Conservation (phyloP, 2,329 filamentous ascomycete species). For the Scytalidium lignicola region DNA sequence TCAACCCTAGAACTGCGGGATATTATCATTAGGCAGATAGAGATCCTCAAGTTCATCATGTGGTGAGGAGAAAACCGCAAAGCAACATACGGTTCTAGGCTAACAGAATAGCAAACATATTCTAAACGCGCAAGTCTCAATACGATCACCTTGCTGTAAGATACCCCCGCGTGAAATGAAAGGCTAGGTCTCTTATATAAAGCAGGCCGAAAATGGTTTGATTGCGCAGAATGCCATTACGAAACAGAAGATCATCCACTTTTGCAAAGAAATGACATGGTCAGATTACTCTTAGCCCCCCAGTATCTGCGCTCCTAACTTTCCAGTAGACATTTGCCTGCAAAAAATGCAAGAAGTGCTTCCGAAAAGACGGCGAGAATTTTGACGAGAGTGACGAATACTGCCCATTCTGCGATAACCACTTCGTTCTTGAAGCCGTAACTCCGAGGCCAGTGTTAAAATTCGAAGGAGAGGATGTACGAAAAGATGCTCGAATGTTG, state of each 20-base stretch:
- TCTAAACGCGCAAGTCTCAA: slow-evolving; percentile 94
- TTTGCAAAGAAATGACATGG: slow-evolving; percentile 77
- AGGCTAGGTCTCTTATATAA: not conserved
- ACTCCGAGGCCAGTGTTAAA: slow-evolving; percentile 78
- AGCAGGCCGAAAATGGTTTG: slow-evolving; percentile 92
- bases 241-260: slow-evolving; percentile 77
- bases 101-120: slow-evolving; percentile 74
- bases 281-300: slow-evolving; percentile 20
- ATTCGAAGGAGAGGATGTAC: slow-evolving; percentile 85
- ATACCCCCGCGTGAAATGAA: slow-evolving; percentile 11
- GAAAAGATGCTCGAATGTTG: slow-evolving; percentile 84
- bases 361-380: slow-evolving; percentile 86
- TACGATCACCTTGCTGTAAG: slow-evolving; percentile 93
- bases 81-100: slow-evolving; percentile 1
- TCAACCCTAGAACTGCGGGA: not conserved
- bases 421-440: slow-evolving; percentile 87
- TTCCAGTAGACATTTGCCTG: slow-evolving; percentile 66
- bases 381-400: slow-evolving; percentile 98
- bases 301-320: slow-evolving; percentile 2
- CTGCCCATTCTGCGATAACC: slow-evolving; percentile 98
- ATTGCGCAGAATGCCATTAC: slow-evolving; percentile 90
- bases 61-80: slow-evolving; percentile 18
- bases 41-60: slow-evolving; percentile 13
- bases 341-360: slow-evolving; percentile 98
- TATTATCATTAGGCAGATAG: not conserved